A percentile compares a stretch with the other conserved stretches of the same genome.
Evolutionary conservation across 345 rosid species (phyloP).

Genomic region (Citrus inodora): DNA sequence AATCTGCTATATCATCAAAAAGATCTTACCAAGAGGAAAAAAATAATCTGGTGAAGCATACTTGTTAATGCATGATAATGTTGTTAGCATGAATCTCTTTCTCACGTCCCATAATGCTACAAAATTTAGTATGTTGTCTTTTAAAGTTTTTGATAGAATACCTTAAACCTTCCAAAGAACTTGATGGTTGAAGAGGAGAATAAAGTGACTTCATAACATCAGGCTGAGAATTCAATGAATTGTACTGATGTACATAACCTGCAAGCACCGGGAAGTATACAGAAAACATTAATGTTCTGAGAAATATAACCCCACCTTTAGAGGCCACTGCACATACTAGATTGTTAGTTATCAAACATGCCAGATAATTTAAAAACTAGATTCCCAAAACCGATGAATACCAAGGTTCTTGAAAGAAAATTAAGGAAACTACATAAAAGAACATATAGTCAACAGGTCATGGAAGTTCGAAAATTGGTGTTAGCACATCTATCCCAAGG

Average conservation of each 20-base stretch:
- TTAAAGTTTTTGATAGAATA: slow-evolving; percentile 13
- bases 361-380: too few relatives aligned
- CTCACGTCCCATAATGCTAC: background rate
- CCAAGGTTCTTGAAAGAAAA: too few relatives aligned
- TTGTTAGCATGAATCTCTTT: background rate
- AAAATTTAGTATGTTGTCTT: background rate
- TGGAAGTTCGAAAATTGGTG: too few relatives aligned
- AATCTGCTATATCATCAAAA: background rate
- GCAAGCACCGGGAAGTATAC: slow-evolving; percentile 30
- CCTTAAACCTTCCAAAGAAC: slow-evolving; percentile 93
- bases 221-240: slow-evolving; percentile 80
- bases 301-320: background rate
- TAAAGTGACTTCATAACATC: slow-evolving; percentile 89
- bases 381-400: too few relatives aligned
- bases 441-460: too few relatives aligned
- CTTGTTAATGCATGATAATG: background rate
- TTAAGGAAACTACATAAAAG: too few relatives aligned
- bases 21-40: background rate
- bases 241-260: slow-evolving; percentile 87
- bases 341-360: background rate
- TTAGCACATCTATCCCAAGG: too few relatives aligned
- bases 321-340: background rate
- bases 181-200: slow-evolving; percentile 94
- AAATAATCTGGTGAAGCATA: background rate
- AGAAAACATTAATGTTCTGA: background rate